Base-by-base conservation (phyloP, 208 protist species). In the Acanthamoeba lenticulata region DNA sequence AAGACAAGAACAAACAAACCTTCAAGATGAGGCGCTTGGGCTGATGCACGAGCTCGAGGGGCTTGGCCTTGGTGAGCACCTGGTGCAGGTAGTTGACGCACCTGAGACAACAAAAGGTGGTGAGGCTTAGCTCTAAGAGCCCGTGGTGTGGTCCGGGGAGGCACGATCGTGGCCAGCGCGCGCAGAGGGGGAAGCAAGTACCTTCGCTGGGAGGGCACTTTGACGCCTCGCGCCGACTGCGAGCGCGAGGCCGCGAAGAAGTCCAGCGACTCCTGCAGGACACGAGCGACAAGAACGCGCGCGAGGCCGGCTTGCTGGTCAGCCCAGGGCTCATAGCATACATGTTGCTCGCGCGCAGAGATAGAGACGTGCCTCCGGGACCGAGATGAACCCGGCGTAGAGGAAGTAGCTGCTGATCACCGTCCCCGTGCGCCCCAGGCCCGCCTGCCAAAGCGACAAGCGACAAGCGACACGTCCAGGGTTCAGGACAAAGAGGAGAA, bases 331-430 rank as follows among this genome's bases (percentile, higher is more conserved):
- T n/a, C 4, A n/a, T 15, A 1, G 52, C 5, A n/a, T 60, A 21
- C 52, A 60, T 21, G 11, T 60, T 60, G 21, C 0, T 1, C 15
- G 65, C 4, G 29, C 17, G 7, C 0, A n/a, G 11, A 19, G n/a
- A 9, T 9, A 19, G 65, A 11, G 36, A 19, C 19, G 17, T 36
- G n/a, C 65, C 65, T 29, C 86, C 5, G 86, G 52, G 44, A 29
- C 32, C 15, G 21, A 34, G 42, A 77, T 47, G 38, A 92, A 77
- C 4, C 86, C 86, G 6, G 57, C 49, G 27, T 92, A 92, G 86
- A 92, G 86, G 32, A 92, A 92, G 34, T 92, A 92, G 86, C 57
- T 57, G 55, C 57, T 57, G 49, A 92, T 92, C 57, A 74, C 86
- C n/a, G 86, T 92, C 15, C 86, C 86, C 32, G 86, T 92, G 36